Conservation (phyloP, 345 rosid genomes). For the Cardamine occulta region DNA sequence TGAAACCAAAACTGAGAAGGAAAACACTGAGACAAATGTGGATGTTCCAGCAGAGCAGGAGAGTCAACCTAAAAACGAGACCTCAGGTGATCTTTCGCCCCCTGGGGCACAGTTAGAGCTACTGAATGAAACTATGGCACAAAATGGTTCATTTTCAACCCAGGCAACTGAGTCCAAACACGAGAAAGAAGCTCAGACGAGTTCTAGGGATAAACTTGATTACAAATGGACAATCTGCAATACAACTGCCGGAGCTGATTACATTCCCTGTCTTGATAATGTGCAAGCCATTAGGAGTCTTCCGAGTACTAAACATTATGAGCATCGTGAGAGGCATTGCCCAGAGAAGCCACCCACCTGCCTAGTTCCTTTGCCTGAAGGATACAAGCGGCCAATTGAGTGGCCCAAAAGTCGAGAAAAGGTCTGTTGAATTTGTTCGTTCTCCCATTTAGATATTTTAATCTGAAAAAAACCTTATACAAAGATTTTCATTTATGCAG, state of each 20-base stretch:
- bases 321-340: conserved; percentile 98
- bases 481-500: conserved; percentile 48
- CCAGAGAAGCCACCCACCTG: conserved; percentile 88
- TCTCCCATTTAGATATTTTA: neutral
- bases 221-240: conserved; percentile 87
- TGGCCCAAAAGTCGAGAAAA: conserved; percentile 98
- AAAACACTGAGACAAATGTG: conserved; percentile 46
- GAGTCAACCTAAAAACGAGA: conserved; percentile 52
- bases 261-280: conserved; percentile 97
- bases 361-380: conserved; percentile 86
- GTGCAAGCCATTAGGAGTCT: conserved; percentile 77
- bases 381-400: conserved; percentile 73
- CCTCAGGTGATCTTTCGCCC: conserved; percentile 62
- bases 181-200: conserved; percentile 73
- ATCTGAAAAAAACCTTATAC: conserved; percentile 7
- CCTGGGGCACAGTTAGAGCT: conserved; percentile 87
- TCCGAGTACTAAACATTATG: conserved; percentile 77
- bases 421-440: conserved; percentile 47
- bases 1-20: conserved; percentile 47
- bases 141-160: conserved; percentile 81
- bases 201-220: conserved; percentile 50
- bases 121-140: conserved; percentile 67
- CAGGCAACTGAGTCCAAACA: conserved; percentile 89
- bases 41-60: conserved; percentile 58
- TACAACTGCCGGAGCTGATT: conserved; percentile 88